Conservation (phyloP, 768 basidiomycete species). For the Cystofilobasidium macerans region DNA sequence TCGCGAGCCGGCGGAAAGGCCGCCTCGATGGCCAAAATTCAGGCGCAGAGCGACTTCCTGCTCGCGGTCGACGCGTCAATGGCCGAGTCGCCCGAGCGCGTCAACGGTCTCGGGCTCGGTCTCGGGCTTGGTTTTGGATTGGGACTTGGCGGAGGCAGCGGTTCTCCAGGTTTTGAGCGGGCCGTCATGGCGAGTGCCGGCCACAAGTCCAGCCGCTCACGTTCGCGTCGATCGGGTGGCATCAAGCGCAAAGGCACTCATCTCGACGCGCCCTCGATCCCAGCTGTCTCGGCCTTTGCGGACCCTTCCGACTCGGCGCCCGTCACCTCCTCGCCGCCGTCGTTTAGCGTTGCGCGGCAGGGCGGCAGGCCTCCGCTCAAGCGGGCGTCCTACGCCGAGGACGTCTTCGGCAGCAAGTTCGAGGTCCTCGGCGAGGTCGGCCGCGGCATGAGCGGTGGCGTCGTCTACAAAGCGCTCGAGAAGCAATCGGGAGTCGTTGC, state of each 20-base stretch:
- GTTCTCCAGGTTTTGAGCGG: background rate
- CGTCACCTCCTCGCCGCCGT: background rate
- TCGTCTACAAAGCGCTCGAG: conserved; percentile 15
- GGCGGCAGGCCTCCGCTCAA: background rate
- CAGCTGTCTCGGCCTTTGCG: background rate
- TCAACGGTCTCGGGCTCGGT: background rate
- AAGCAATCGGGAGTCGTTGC: background rate
- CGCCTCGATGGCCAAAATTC: background rate
- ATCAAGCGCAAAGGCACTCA: conserved; percentile 17
- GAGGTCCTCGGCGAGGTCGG: conserved; percentile 8
- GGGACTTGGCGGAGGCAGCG: too few species aligned
- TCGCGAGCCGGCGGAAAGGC: background rate
- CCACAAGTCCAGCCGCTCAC: background rate
- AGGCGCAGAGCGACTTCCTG: conserved; percentile 6
- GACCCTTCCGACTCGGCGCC: background rate
- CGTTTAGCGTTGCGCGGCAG: background rate
- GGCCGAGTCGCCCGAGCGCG: conserved; percentile 2
- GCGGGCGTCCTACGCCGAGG: conserved; percentile 2
- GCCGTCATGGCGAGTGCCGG: background rate
- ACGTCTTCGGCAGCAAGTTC: conserved; percentile 13
- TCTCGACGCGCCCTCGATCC: background rate
- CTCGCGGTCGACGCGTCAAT: background rate
- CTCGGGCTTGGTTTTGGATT: background rate
- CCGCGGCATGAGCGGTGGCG: conserved; percentile 11
- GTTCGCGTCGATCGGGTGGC: background rate